phyloP scores from a whole-genome alignment of 2,329 filamentous ascomycete species.

The Ceratocystis colombiana region DNA sequence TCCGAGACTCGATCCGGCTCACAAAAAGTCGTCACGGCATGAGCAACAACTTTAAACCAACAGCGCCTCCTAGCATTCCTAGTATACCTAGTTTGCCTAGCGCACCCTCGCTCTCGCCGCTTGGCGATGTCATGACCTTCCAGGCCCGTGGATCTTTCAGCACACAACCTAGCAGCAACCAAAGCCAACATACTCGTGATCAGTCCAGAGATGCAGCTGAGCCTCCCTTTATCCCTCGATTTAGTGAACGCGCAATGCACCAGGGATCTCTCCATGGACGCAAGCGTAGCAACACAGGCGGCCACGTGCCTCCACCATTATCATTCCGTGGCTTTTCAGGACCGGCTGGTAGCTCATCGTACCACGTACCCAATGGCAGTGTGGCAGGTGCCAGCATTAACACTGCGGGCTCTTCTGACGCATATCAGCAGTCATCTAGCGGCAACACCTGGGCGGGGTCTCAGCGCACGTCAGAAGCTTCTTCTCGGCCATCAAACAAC shows the following conservation, averaged over 20 bases:
- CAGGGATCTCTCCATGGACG: constrained; percentile 53
- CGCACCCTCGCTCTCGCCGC: constrained; percentile 26
- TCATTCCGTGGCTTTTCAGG: constrained; percentile 72
- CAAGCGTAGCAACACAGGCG: constrained; percentile 82
- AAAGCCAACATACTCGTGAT: constrained; percentile 39
- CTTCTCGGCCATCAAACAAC: constrained; percentile 42
- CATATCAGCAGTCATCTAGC: constrained; percentile 44
- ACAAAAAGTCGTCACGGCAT: constrained; percentile 52
- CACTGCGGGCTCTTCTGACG: constrained; percentile 52
- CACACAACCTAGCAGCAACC: constrained; percentile 29
- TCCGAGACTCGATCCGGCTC: constrained; percentile 80
- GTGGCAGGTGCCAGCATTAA: constrained; percentile 47
- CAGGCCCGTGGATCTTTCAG: constrained; percentile 36
- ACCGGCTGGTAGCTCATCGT: constrained; percentile 36
- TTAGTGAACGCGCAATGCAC: constrained; percentile 43
- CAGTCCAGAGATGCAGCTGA: constrained; percentile 53
- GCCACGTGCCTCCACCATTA: constrained; percentile 57
- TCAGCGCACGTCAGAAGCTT: constrained; percentile 47
- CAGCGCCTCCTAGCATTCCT: constrained; percentile 42
- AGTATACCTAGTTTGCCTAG: constrained; percentile 44
- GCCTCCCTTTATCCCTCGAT: constrained; percentile 61
- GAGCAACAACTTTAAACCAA: constrained; percentile 31
- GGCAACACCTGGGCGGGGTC: constrained; percentile 31
- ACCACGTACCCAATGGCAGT: constrained; percentile 45
- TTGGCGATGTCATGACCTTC: constrained; percentile 22